phyloP scores from a whole-genome alignment of 352 stramenopile species.

The Phytophthora fragariae region DNA sequence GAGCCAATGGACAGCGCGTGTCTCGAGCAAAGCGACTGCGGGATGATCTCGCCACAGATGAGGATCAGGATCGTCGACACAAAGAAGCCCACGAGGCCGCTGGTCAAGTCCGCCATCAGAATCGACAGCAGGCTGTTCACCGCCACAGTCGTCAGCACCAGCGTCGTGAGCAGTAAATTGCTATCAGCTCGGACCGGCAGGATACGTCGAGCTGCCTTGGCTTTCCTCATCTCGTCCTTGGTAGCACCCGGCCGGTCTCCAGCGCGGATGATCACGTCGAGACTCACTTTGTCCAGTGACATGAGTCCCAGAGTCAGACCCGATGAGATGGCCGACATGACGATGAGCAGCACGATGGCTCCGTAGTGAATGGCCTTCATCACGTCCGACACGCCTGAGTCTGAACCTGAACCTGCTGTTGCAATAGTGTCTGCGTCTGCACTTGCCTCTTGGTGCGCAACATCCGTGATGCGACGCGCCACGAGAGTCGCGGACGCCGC shows the following conservation, averaged over 20 bases:
- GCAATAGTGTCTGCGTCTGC: background rate
- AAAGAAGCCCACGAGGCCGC: slow-evolving; percentile 93
- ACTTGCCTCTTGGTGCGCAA: slow-evolving; percentile 3
- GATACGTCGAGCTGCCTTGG: slow-evolving; percentile 72
- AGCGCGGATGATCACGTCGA: slow-evolving; percentile 95
- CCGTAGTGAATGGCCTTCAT: slow-evolving; percentile 52
- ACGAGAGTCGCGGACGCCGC: slow-evolving; percentile 17
- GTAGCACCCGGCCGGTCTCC: slow-evolving; percentile 84
- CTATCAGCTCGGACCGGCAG: slow-evolving; percentile 91
- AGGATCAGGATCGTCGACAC: slow-evolving; percentile 95
- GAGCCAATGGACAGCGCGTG: slow-evolving; percentile 88
- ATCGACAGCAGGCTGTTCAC: slow-evolving; percentile 98
- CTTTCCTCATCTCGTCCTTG: slow-evolving; percentile 64
- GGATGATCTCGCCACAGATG: slow-evolving; percentile 95
- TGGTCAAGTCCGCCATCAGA: slow-evolving; percentile 93
- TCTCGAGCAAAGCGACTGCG: slow-evolving; percentile 93
- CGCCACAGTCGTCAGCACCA: slow-evolving; percentile 97
- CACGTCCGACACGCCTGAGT: slow-evolving; percentile 12
- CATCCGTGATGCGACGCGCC: slow-evolving; percentile 25
- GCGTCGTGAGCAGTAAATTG: slow-evolving; percentile 97
- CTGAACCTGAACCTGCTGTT: background rate
- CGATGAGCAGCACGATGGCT: slow-evolving; percentile 68
- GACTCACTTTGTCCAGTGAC: slow-evolving; percentile 95
- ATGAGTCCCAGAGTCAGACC: slow-evolving; percentile 97
- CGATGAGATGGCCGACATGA: slow-evolving; percentile 94